A percentile compares a stretch with the other conserved stretches of the same genome.
phyloP scores from a whole-genome alignment of 768 basidiomycete genomes.

The Rhodotorula diobovata region DNA sequence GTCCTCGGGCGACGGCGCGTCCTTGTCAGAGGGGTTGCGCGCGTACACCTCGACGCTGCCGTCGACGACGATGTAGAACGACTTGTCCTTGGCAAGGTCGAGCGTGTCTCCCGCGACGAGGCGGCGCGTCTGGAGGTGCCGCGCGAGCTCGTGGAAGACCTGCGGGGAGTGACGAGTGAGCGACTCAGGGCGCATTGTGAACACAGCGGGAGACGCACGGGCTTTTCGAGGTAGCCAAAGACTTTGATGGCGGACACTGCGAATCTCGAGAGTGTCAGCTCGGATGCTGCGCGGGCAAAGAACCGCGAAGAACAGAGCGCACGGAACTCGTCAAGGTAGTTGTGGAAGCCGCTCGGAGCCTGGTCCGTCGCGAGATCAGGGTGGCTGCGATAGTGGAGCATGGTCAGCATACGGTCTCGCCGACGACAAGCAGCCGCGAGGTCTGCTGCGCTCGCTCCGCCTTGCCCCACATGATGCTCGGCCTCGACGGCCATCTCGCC shows the following conservation, averaged over 20 bases:
- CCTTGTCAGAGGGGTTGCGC: constrained; percentile 51
- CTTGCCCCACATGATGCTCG: too few relatives aligned
- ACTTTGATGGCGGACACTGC: constrained; percentile 77
- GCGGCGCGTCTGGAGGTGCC: constrained; percentile 91
- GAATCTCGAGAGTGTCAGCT: not conserved
- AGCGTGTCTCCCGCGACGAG: constrained; percentile 93
- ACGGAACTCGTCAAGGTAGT: constrained; percentile 94
- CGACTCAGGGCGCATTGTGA: not conserved
- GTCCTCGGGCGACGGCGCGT: constrained; percentile 38
- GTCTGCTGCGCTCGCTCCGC: too few relatives aligned
- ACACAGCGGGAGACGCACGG: constrained; percentile 53
- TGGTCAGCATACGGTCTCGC: too few relatives aligned
- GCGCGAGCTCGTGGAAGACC: constrained; percentile 84
- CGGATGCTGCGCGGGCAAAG: not conserved
- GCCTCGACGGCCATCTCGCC: too few relatives aligned
- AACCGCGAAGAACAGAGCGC: not conserved
- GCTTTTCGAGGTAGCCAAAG: constrained; percentile 96
- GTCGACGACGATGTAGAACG: constrained; percentile 96
- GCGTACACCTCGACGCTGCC: constrained; percentile 94
- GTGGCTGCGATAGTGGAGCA: constrained; percentile 50
- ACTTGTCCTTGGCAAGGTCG: constrained; percentile 82
- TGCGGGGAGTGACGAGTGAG: not conserved
- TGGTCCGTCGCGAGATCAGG: constrained; percentile 74
- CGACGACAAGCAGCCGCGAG: constrained; percentile 46
- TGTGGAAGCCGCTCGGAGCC: constrained; percentile 72